Base-by-base conservation (phyloP, 306 rosid species). In the Phaseolus lunatus region DNA sequence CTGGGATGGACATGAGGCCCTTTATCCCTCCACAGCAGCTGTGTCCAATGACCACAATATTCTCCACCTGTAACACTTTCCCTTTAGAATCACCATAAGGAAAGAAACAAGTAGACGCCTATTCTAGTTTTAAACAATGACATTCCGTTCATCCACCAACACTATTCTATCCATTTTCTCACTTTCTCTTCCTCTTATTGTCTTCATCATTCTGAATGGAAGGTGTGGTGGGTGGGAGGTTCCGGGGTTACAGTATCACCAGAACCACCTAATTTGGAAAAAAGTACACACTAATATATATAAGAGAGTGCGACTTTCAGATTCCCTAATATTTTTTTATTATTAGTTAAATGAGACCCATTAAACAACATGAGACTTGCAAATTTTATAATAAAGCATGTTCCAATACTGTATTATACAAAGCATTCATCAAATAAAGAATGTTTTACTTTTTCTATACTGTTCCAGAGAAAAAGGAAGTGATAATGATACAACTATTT, bases 1-100 rank as follows among this genome's bases (percentile, higher is more conserved):
- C 94, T 0, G 96, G 91, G 74, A 92, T 89, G 2, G 94, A 87
- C 97, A 92, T 92, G 77, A 92, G 92, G 14, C 97, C 97, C 82
- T 87, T 90, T 70, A 92, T 92, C 19, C 97, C 97, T 15, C 97
- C 97, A 50, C 97, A 92, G 85, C 92, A 81, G 76, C 97, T 92
- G 72, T 92, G 97, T 44, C 96, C 94, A 77, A 92, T 90, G 9
- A 92, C 94, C 78, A 92, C 81, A 12, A 92, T 90, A 89, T 90
- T 85, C 85, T 90, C 92, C 84, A 92, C 96, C 97, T 92, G 88
- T 58, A 72, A 35, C 15, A 53, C 22, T 54, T 45, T 73, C 49
- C 29, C 41, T 68, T 80, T 63, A 61, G 41, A 63, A 45, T 22
- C 67, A 59, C 67, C n/a, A 33, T 23, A 53, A 27, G 24, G 65